Evolutionary conservation across 176 grass and related monocot species (phyloP).

Genomic region (Aegilops umbellulata): DNA sequence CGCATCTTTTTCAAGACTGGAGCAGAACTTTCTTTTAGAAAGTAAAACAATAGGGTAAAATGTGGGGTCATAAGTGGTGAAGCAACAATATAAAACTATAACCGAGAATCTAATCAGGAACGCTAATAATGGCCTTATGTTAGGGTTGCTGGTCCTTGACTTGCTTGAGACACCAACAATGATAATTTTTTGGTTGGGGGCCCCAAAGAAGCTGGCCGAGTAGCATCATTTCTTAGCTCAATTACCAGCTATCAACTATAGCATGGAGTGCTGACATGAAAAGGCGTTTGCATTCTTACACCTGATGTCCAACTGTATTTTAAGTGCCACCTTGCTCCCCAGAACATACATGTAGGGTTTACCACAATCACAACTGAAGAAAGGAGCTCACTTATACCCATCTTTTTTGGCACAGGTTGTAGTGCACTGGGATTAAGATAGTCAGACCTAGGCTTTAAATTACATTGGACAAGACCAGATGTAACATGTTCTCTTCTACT

Average conservation of each 20-base stretch:
- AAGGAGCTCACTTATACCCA: not conserved
- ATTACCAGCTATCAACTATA: not conserved
- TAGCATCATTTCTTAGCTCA: not conserved
- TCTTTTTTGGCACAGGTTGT: not conserved
- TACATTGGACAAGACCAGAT: not conserved
- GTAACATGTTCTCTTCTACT: not conserved
- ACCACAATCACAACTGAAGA: not conserved
- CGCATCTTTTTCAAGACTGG: slow-evolving; percentile 8
- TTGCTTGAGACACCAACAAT: not conserved
- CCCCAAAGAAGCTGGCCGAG: not conserved
- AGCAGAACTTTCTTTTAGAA: not conserved
- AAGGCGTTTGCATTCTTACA: not conserved
- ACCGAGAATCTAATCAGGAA: not conserved
- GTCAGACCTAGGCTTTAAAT: not conserved
- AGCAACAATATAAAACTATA: not conserved
- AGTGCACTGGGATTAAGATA: not conserved
- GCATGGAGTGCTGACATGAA: not conserved
- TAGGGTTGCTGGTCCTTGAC: not conserved
- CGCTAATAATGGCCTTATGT: not conserved
- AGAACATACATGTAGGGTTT: not conserved
- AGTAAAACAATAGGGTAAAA: not conserved
- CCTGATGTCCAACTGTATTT: slow-evolving; percentile 3
- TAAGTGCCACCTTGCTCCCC: not conserved
- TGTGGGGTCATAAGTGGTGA: not conserved
- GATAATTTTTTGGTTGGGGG: not conserved